Base-by-base conservation (phyloP, 1,284 basidiomycete species). In the Fomitopsis palustris region DNA sequence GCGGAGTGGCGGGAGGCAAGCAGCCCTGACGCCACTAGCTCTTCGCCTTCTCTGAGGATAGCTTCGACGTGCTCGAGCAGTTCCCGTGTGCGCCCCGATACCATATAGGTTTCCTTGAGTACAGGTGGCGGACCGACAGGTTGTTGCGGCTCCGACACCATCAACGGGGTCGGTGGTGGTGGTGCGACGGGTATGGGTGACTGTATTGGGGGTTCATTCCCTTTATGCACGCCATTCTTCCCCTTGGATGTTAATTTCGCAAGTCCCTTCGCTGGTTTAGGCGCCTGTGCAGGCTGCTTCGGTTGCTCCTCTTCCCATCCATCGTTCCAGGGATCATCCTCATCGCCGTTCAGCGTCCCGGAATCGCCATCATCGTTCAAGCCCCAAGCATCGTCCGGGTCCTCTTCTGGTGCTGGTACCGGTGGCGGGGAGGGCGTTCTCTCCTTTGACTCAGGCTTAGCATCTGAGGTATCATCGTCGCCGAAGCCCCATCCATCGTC, bases 351-450 rank as follows among this genome's bases (percentile, higher is more conserved):
- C 29, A 53, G 47, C 19, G 51, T 58, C 25, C 56, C 54, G 57
- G 57, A 69, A 12, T 60, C 69, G 6, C 69, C 67, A n/a, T 85
- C 82, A 52, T 77, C 75, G 31, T 86, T 81, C 85, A 81, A 87
- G 1, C 85, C 88, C 88, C 88, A 90, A 1, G 85, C 81, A 65
- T 86, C 82, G 21, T 71, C 75, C 14, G 79, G 69, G 62, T 85
- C 80, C 33, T 72, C 69, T 14, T 62, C 64, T 19, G 19, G 62
- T 1, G 23, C 49, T 51, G 60, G 64, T 16, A 61, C 12, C 6
- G 49, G 21, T 9, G 33, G 39, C 17, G 25, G 29, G 5, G 33
- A 31, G 17, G 47, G 49, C 19, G 39, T 39, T 41, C 31, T n/a
- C 27, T 51, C 39, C 49, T 70, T 62, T 39, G 62, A 42, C 41